Base-by-base conservation (phyloP, 106 monocot genomes). In the Dactylorhiza incarnata region DNA sequence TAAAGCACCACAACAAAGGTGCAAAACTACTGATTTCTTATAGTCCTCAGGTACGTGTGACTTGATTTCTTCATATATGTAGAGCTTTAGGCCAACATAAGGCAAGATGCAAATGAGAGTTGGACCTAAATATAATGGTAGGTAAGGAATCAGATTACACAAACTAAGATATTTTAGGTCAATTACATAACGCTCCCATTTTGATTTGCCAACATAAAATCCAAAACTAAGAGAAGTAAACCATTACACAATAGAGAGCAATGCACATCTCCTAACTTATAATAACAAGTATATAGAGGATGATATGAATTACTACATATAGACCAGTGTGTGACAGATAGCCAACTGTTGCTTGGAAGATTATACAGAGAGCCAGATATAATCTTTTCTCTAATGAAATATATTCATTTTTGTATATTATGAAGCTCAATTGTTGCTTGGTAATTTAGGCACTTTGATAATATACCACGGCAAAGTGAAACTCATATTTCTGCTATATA, bases 11-110 rank as follows among this genome's bases (percentile, higher is more conserved):
- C 91, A 95, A 71, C 84, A 77, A 19, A 95, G 84, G 17, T 82
- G 85, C 65, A 91, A 54, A 45, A 76, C 15, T 0, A 91, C 82
- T 15, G 89, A 91, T 7, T 87, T 89, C 49, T 87, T 72, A 29
- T 87, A 80, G 29, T 95, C 82, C 26, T 91, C 83, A 73, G 95
- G 95, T 11, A 91, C 89, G 24, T 20, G 79, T 3, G 85, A 80
- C 75, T 91, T 95, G 23, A 95, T 87, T 47, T 91, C 85, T 80
- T 95, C 95, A 74, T 89, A 95, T 71, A 91, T 89, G 77, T 91
- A 91, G 63, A 95, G 89, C 45, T 95, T 95, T 20, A 95, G 85
- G 15, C 91, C 95, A 56, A 91, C 89, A 81, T 95, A 95, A 45
- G 95, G 95, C 75, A 95, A 89, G 71, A 91, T 95, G 15, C 91